Evolutionary conservation across 345 rosid species (phyloP).

Genomic region (Combretum micranthum): DNA sequence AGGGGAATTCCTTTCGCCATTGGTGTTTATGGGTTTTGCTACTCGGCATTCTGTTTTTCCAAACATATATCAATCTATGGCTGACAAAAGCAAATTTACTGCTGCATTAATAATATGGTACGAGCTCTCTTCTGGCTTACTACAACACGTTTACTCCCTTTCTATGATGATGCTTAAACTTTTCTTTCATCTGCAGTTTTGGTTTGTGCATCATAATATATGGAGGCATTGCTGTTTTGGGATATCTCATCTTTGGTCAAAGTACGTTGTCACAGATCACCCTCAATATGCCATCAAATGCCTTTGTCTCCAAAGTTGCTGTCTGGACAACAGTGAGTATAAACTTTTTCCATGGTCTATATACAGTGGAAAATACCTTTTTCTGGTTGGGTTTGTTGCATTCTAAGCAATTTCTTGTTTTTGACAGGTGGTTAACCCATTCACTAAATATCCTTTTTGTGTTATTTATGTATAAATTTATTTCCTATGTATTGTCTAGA

Average conservation of each 20-base stretch:
- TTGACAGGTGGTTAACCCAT: slow-evolving; percentile 79
- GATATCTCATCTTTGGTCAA: slow-evolving; percentile 82
- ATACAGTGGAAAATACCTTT: neutral
- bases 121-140: slow-evolving; percentile 9
- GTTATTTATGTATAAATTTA: neutral
- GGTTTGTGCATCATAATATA: slow-evolving; percentile 48
- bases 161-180: neutral
- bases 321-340: slow-evolving; percentile 78
- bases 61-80: slow-evolving; percentile 95
- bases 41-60: slow-evolving; percentile 86
- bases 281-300: slow-evolving; percentile 66
- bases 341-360: neutral
- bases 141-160: neutral
- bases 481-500: neutral
- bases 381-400: neutral
- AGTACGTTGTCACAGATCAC: slow-evolving; percentile 85
- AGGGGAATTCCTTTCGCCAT: slow-evolving; percentile 78
- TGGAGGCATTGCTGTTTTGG: slow-evolving; percentile 76
- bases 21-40: slow-evolving; percentile 84
- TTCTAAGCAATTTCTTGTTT: slow-evolving; percentile 15
- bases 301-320: slow-evolving; percentile 58
- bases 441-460: slow-evolving; percentile 72
- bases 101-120: slow-evolving; percentile 61
- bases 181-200: slow-evolving; percentile 49
- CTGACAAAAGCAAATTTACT: slow-evolving; percentile 70